Evolutionary conservation across 164 flowering plant genomes (phyloP), one percentile per base, ranked within the genome.

Genomic region (Aristolochia fimbriata): DNA sequence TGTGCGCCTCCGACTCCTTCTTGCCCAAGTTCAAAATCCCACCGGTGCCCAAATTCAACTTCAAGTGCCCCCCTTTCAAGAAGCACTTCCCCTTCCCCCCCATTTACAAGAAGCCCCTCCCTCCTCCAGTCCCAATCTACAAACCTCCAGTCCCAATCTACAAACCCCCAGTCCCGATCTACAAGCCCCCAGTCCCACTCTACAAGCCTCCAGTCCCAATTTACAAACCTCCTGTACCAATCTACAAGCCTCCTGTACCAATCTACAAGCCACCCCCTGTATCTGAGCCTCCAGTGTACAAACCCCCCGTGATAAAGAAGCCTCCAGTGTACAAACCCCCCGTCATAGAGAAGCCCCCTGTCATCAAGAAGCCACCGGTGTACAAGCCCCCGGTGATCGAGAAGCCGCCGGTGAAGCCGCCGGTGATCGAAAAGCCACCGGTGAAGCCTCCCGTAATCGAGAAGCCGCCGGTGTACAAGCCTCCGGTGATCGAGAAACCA

Each of bases 1-100:
- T 79, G 0, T 88, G 96, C 65, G 50, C 76, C 6, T 86, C 96
- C 0, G 80, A 71, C 12, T 72, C 77, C 69, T 65, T 84, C 0
- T 84, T 84, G 89, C 84, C 83, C 59, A 52, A 54, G 49, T 67
- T 37, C 54, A 77, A 77, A 67, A 31, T 49, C 62, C 84, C 80
- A 2, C 76, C 68, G 6, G 57, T 64, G 19, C 69, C 70, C 43
- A 70, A 46, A 43, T 54, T 20, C n/a, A 55, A 7, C 66, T 68
- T 6, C 74, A 50, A 30, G 41, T 47, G 14, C 59, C 68, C 25
- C 61, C 43, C 43, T 0, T 37, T 37, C 43, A 37, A 62, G 17
- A 56, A 61, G 55, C 31, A 46, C 27, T 9, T 16, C 15, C 16
- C 21, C 27, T 20, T 12, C 20, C 59, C 60, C 25, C 66, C 59